phyloP scores from a whole-genome alignment of 1,284 basidiomycete species.

The Irpex lacteus region DNA sequence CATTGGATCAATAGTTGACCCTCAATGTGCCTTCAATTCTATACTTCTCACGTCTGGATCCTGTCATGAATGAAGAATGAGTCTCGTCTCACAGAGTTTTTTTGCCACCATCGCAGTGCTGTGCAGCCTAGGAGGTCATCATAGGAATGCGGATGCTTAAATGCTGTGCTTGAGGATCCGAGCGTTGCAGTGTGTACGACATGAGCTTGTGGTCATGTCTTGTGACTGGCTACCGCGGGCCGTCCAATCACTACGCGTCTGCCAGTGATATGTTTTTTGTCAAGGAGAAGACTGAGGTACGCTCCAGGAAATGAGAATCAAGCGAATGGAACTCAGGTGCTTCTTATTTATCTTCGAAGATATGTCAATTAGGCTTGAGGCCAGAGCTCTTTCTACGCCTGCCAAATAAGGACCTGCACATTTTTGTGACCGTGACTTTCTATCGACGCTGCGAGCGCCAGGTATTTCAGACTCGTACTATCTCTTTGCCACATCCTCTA shows the following conservation, averaged over 20 bases:
- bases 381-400: background rate
- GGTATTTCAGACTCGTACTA: background rate
- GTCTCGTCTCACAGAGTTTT: background rate
- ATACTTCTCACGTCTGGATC: background rate
- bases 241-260: background rate
- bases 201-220: background rate
- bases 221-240: background rate
- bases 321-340: too few species aligned
- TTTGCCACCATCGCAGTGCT: background rate
- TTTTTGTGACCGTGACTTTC: background rate
- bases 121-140: background rate
- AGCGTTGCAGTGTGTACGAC: background rate
- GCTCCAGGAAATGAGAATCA: background rate
- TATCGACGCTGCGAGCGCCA: background rate
- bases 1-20: background rate
- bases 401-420: background rate
- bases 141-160: background rate
- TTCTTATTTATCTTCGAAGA: too few species aligned
- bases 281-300: background rate
- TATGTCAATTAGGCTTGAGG: too few species aligned
- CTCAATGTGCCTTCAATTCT: background rate
- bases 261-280: background rate
- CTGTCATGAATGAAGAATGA: background rate
- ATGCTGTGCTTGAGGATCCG: background rate
- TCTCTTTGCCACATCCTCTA: background rate